Conservation (phyloP, 2,329 filamentous ascomycete genomes). For the Zalaria obscura region DNA sequence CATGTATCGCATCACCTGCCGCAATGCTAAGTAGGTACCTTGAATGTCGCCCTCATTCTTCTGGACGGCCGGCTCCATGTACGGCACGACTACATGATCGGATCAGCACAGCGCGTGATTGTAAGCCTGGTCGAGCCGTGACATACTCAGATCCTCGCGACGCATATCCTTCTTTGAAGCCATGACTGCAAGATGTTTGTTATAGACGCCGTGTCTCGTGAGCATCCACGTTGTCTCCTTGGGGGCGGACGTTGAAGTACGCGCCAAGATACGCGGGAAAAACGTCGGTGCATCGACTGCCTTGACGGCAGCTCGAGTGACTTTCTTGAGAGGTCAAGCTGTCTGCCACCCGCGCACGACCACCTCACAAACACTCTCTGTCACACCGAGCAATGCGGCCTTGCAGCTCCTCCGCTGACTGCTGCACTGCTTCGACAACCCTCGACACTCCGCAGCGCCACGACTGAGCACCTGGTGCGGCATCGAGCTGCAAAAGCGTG, state of each 20-base stretch:
- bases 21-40: conserved; percentile 32
- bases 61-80: conserved; percentile 59
- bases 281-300: too few relatives aligned
- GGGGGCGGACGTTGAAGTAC: too few relatives aligned
- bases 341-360: too few relatives aligned
- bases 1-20: background rate
- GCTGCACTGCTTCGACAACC: background rate
- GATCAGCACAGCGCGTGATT: conserved; percentile 3
- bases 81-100: conserved; percentile 62
- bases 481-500: too few relatives aligned
- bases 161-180: conserved; percentile 63
- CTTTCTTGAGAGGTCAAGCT: too few relatives aligned
- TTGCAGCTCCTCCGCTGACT: background rate
- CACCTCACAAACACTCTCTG: too few relatives aligned
- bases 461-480: too few relatives aligned
- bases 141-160: conserved; percentile 55
- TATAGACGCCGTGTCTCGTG: background rate
- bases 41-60: conserved; percentile 53
- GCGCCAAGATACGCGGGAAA: too few relatives aligned
- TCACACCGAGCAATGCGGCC: background rate
- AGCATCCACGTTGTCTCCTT: background rate
- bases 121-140: conserved; percentile 2
- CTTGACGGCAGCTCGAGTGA: too few relatives aligned
- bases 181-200: conserved; percentile 31
- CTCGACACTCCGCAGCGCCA: too few relatives aligned